Base-by-base conservation (phyloP, 2,329 filamentous ascomycete genomes). In the Lizonia empirigonia region DNA sequence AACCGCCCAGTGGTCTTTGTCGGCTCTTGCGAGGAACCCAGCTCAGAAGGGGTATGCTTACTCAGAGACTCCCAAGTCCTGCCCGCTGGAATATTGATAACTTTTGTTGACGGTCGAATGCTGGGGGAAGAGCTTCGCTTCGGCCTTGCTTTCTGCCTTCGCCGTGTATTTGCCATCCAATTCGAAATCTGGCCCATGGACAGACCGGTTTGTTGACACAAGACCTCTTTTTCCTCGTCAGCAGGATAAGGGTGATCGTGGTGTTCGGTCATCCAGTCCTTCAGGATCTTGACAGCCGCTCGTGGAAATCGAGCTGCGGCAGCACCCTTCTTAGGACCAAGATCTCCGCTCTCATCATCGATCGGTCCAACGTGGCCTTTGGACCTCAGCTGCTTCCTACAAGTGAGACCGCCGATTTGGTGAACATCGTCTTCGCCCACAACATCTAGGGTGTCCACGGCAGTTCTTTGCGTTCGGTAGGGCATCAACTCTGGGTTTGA, bases 121-220 rank as follows among this genome's bases (percentile, higher is more conserved):
- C 87, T 84, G 1, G 90, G 89, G 4, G 90, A 92, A 15, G 82
- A 84, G 23, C 84, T 85, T 57, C 87, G 81, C 37, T 84, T 85
- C 2, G 83, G 79, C 38, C 86, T 84, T 46, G 88, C 85, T 76
- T 96, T 96, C 63, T 89, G 87, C 56, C 91, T 83, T 49, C 91
- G 85, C 34, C 91, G 85, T 50, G 91, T 91, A 72, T 96, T 96
- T 52, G 91, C 91, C 37, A 96, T 84, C 91, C 91, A 96, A 70
- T 95, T 96, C 9, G 87, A 87, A 62, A 96, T 93, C 67, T 97
- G 92, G 12, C 82, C 88, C 64, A 90, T 85, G 70, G 85, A 91
- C 32, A 97, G 79, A 7, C 91, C 90, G 1, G 91, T 96, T 62
- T 88, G 83, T 37, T 83, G 81, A 72, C 91, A 88, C 20, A 97